Percentiles rank a stretch among this genome's conserved stretches.
Conservation (phyloP, 2,329 filamentous ascomycete species). For the Aspergillus brasiliensis region DNA sequence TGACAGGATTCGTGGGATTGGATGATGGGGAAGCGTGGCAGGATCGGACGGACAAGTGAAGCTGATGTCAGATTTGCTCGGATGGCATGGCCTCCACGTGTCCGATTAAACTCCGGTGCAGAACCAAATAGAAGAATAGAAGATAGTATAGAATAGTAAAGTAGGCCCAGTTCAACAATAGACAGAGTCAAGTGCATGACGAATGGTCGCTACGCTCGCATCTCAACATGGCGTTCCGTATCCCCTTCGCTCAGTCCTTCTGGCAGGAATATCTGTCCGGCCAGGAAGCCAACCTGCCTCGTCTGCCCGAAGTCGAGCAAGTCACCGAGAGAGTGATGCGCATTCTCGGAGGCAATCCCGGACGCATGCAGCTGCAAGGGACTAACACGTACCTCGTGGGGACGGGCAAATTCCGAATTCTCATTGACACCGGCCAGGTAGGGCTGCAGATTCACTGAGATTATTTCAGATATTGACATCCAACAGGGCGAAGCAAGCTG, state of each 20-base stretch:
- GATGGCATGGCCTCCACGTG: background rate
- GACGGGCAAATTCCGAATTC: constrained; percentile 25
- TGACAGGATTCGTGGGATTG: too few species aligned
- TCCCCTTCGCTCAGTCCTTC: constrained; percentile 12
- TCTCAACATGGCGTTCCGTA: constrained; percentile 9
- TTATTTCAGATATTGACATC: too few species aligned
- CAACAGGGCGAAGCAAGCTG: too few species aligned
- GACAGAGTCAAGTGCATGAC: too few species aligned
- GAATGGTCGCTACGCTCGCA: too few species aligned
- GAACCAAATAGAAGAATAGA: background rate
- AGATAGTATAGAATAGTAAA: too few species aligned
- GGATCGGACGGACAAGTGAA: too few species aligned
- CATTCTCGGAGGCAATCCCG: constrained; percentile 47
- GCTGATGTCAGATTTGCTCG: too few species aligned
- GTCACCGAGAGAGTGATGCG: constrained; percentile 44
- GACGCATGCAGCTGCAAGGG: constrained; percentile 43
- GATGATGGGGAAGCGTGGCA: too few species aligned
- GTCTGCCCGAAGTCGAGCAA: constrained; percentile 40
- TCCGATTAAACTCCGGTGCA: constrained; percentile 10
- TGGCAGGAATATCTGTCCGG: constrained; percentile 19
- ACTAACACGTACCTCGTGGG: constrained; percentile 44
- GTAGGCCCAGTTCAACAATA: too few species aligned
- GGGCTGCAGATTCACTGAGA: background rate
- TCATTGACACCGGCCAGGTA: constrained; percentile 36
- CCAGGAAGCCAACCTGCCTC: constrained; percentile 31